Base-by-base conservation (phyloP, 805 yeast genomes). In the Saccharomycopsis guyanensis region DNA sequence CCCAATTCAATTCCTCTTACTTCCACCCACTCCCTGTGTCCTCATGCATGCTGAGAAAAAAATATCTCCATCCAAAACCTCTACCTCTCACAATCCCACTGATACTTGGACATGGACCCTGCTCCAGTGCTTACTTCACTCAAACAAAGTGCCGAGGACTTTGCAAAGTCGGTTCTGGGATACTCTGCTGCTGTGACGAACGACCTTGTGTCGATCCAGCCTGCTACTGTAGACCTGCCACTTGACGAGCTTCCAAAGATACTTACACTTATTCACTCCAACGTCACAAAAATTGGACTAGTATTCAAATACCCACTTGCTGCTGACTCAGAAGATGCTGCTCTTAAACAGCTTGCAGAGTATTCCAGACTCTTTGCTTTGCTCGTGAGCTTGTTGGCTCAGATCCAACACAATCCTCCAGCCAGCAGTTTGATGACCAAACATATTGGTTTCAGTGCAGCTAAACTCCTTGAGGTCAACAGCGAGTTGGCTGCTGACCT, bases 41-140 rank as follows among this genome's bases (percentile, higher is more conserved):
- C 39, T 38, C 42, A 25, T 25, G 29, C 29, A 25, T 25, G 31
- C 23, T 12, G 42, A 40, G 33, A 34, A 32, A 15, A 34, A 25
- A 40, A 83, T 70, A 1, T 91, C 95, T 58, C 83, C 78, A 2
- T 59, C 49, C 38, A 78, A 57, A 34, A 81, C 72, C 13, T 82
- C 85, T 38, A 76, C 72, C 13, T 77, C 61, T 65, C 82, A 76
- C 48, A 89, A 59, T 2, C 95, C 84, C 50, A 81, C 73, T 63
- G 89, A 96, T 36, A 83, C 70, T 66, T 88, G 96, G 38, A 83
- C 85, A 54, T n/a, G n/a, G n/a, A n/a, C n/a, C n/a, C n/a, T n/a
- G n/a, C n/a, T n/a, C n/a, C 29, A 33, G 19, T 15, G 10, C 37
- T 33, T 15, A 18, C 37, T 12, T 10, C 37, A 33, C 20, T 33